A percentile compares a stretch with the other conserved stretches of the same genome.
Evolutionary conservation across 2,329 filamentous ascomycete species (phyloP).

Genomic region (Cercospora citrullina): DNA sequence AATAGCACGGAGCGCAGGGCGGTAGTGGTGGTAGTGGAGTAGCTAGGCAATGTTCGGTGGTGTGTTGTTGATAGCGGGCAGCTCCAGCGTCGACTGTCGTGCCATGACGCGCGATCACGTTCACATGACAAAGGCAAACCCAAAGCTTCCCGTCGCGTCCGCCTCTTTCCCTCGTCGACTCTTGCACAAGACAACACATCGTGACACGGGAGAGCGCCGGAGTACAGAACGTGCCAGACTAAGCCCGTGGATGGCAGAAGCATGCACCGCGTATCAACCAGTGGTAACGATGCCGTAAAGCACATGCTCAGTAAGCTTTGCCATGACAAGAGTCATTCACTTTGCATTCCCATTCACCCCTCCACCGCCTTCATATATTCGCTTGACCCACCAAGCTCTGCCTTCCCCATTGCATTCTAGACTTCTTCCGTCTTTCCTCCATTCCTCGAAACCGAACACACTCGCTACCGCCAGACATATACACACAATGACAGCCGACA

Average conservation of each 20-base stretch:
- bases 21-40: not conserved
- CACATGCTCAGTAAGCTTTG: slow-evolving; percentile 11
- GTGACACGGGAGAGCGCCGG: not conserved
- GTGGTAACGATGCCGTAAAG: slow-evolving; percentile 7
- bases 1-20: not conserved
- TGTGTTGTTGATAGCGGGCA: not conserved
- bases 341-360: not conserved
- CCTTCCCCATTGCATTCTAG: not conserved
- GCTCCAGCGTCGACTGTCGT: not conserved
- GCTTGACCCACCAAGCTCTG: not conserved
- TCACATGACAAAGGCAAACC: not conserved
- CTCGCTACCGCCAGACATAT: not conserved
- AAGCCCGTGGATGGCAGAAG: not conserved
- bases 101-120: slow-evolving; percentile 6
- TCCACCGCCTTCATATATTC: not conserved
- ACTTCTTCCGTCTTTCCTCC: not conserved
- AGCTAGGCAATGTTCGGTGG: not conserved
- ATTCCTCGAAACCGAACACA: not conserved
- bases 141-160: not conserved
- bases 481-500: slow-evolving; percentile 14
- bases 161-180: not conserved
- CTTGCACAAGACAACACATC: not conserved
- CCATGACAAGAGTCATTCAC: slow-evolving; percentile 17
- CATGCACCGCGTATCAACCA: slow-evolving; percentile 7
- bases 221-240: not conserved